These are phyloP conservation scores for Lagenaria siceraria DNA, from an alignment of 306 rosid species.

Conservation along the genomic window DNA sequence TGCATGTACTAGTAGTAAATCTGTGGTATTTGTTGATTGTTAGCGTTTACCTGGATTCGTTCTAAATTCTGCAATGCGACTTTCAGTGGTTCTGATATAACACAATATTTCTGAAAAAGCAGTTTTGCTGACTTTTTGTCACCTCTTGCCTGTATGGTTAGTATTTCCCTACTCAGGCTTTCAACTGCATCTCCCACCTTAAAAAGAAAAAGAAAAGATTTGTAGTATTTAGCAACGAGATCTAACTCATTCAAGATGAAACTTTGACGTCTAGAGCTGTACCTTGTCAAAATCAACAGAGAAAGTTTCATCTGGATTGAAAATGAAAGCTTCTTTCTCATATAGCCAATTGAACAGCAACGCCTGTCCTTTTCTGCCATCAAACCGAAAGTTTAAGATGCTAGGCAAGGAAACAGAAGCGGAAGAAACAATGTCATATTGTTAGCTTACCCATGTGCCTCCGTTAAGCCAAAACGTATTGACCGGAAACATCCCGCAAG, in stretches of 20 bases:
- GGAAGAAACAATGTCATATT: constrained; percentile 10
- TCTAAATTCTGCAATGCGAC: constrained; percentile 32
- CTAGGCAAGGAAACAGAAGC: constrained; percentile 12
- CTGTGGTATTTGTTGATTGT: neutral
- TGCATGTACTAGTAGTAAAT: neutral
- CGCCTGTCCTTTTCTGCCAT: constrained; percentile 86
- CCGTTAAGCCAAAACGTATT: constrained; percentile 76
- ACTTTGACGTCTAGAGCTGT: constrained; percentile 7
- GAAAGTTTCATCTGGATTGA: constrained; percentile 42
- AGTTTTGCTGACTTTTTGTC: constrained; percentile 70
- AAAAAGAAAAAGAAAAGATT: neutral
- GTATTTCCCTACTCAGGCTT: constrained; percentile 74
- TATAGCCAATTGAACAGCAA: constrained; percentile 89
- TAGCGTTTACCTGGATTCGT: too few species aligned
- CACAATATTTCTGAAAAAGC: constrained; percentile 52
- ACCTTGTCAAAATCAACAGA: constrained; percentile 84
- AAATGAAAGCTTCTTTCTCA: constrained; percentile 68
- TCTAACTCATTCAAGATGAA: neutral
- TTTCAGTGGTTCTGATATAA: constrained; percentile 47
- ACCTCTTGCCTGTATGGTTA: constrained; percentile 85
- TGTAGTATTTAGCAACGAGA: neutral
- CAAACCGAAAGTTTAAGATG: constrained; percentile 13
- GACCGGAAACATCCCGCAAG: constrained; percentile 97
- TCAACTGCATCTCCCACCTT: constrained; percentile 83
- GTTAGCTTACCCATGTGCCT: constrained; percentile 83